Conservation (phyloP, 441 rosid genomes). For the Croton laevigatus region DNA sequence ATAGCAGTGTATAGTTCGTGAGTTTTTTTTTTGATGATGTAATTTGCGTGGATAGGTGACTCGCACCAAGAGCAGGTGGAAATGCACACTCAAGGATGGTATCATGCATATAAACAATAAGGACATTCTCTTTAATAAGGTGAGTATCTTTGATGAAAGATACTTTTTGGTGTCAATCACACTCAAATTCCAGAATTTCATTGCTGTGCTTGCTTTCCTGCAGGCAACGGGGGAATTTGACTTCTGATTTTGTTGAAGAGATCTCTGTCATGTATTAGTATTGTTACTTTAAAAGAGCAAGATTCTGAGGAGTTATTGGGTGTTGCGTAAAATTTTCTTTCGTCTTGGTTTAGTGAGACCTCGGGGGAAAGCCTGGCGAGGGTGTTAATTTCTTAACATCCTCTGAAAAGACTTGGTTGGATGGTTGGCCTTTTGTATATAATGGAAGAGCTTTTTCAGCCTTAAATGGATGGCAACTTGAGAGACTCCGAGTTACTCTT, state of each 20-base stretch:
- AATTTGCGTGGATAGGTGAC: conserved; percentile 61
- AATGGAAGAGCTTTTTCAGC: conserved; percentile 40
- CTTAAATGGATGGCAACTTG: conserved; percentile 29
- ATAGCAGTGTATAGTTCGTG: background rate
- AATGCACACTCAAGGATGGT: conserved; percentile 92
- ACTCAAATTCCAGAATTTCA: background rate
- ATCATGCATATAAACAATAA: conserved; percentile 94
- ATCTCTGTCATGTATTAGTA: conserved; percentile 12
- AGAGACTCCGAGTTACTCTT: conserved; percentile 21
- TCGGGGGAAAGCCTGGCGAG: conserved; percentile 22
- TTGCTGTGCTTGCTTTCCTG: conserved; percentile 12
- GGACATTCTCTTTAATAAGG: conserved; percentile 97
- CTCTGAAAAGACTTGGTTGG: conserved; percentile 26
- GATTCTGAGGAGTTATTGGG: conserved; percentile 28
- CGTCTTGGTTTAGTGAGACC: conserved; percentile 32
- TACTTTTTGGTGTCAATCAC: background rate
- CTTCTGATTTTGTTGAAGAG: conserved; percentile 57
- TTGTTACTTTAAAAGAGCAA: conserved; percentile 21
- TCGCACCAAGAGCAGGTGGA: conserved; percentile 97
- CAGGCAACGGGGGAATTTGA: conserved; percentile 98
- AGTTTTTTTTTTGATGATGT: background rate
- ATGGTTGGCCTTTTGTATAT: conserved; percentile 67
- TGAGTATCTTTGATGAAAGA: conserved; percentile 15
- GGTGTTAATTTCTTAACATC: conserved; percentile 10
- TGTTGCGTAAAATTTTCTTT: conserved; percentile 24